Evolutionary conservation across 2,329 filamentous ascomycete species (phyloP), one percentile per base, ranked within the genome.

Genomic region (Shiraia bambusicola): DNA sequence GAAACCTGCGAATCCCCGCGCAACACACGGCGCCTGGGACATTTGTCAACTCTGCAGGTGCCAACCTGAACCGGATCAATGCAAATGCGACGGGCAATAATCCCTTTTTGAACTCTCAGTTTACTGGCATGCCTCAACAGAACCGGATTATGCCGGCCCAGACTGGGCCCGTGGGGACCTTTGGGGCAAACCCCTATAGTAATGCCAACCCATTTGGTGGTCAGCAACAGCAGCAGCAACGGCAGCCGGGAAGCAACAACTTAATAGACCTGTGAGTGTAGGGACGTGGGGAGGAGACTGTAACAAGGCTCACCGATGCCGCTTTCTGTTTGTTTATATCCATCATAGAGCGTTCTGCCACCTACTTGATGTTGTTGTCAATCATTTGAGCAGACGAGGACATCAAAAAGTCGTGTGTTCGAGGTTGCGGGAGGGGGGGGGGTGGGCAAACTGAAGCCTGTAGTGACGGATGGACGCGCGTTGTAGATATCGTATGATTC

Each of bases 1-100:
- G 93, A 54, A 88, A 97, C 52, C 78, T 95, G 33, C 90, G 93
- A 69, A 95, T 98, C 51, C 93, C 93, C 1, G 84, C 93, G 2
- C 93, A 98, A 66, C 93, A 98, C 69, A 98, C 93, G 0, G 90
- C 93, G 1, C 93, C 93, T 0, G 93, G 92, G 17, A 94, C 88
- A 0, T 98, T 97, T 67, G 86, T 98, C 72, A 98, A 98, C 72
- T 95, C 88, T 46, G 90, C 93, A 6, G 93, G 93, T 35, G 77
- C 86, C 27, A 88, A 88, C n/a, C 72, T 88, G 42, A 82, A 82
- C 56, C 80, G 81, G 43, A 71, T 96, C 30, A 87, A 90, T 50
- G 75, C 77, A 3, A 70, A 73, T 9, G 78, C 78, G 42, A 88
- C 88, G 1, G 86, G 86, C 24, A 93, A 81, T 73, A 97, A 97